phyloP scores from a whole-genome alignment of 2,329 filamentous ascomycete species.

The Apiospora malaysiana region DNA sequence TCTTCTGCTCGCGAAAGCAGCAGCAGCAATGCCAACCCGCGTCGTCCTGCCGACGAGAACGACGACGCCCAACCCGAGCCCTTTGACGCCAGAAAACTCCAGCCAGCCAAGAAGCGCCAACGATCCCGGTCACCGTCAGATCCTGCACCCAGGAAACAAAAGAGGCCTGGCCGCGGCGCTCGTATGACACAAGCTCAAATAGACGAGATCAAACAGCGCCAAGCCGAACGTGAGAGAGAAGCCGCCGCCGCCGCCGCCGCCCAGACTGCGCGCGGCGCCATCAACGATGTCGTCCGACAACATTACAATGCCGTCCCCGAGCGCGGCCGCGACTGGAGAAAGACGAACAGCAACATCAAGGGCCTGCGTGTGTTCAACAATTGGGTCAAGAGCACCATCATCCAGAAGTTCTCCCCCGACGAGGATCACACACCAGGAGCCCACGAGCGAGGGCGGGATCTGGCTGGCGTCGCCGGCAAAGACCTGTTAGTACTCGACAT shows the following conservation, averaged over 20 bases:
- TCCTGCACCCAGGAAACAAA: slow-evolving; percentile 63
- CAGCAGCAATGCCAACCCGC: slow-evolving; percentile 37
- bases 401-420: slow-evolving; percentile 91
- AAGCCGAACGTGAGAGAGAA: slow-evolving; percentile 54
- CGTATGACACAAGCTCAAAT: slow-evolving; percentile 72
- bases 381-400: slow-evolving; percentile 97
- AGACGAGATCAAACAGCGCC: slow-evolving; percentile 69
- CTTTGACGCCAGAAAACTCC: slow-evolving; percentile 64
- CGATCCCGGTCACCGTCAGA: slow-evolving; percentile 55
- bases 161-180: slow-evolving; percentile 70
- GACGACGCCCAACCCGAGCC: slow-evolving; percentile 61
- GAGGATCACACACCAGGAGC: slow-evolving; percentile 73
- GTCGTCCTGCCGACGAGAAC: slow-evolving; percentile 31
- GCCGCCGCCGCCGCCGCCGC: slow-evolving; percentile 45
- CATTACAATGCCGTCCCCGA: slow-evolving; percentile 98
- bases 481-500: slow-evolving; percentile 87
- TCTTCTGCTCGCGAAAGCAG: slow-evolving; percentile 13
- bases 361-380: slow-evolving; percentile 96
- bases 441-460: slow-evolving; percentile 54
- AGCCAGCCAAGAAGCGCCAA: slow-evolving; percentile 63
- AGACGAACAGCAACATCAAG: slow-evolving; percentile 93
- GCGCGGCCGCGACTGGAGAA: slow-evolving; percentile 91
- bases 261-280: slow-evolving; percentile 47
- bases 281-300: slow-evolving; percentile 85
- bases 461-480: slow-evolving; percentile 52